phyloP scores from a whole-genome alignment of 345 rosid species.

The Syzygium jambos region DNA sequence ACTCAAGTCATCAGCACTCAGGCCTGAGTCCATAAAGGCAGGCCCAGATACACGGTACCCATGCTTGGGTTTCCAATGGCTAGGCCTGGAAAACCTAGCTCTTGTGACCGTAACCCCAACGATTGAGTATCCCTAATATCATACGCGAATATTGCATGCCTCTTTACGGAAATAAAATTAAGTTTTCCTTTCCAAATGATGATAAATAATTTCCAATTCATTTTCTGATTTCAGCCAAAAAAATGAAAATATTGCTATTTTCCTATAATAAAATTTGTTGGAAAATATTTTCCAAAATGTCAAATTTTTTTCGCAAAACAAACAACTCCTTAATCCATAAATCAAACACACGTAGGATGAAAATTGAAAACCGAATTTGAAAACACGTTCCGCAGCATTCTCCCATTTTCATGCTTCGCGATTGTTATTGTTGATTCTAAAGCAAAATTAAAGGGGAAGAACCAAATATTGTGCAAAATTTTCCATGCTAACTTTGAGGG shows the following conservation, averaged over 20 bases:
- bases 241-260: background rate
- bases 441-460: too few relatives aligned
- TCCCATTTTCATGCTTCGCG: too few relatives aligned
- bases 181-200: background rate
- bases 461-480: too few relatives aligned
- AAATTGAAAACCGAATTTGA: background rate
- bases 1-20: background rate
- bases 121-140: accelerated
- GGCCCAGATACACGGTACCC: accelerated
- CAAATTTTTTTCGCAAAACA: background rate
- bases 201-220: background rate
- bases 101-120: background rate
- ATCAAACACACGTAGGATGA: background rate
- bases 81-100: background rate
- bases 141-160: background rate
- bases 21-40: too few relatives aligned
- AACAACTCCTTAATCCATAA: background rate
- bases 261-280: background rate
- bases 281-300: background rate
- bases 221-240: accelerated
- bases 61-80: background rate
- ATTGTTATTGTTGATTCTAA: too few relatives aligned
- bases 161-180: background rate
- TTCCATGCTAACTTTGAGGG: too few relatives aligned
- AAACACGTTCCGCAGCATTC: too few relatives aligned